Evolutionary conservation across 2,329 filamentous ascomycete species (phyloP), one percentile per base, ranked within the genome.

Genomic region (Beauveria bassiana): DNA sequence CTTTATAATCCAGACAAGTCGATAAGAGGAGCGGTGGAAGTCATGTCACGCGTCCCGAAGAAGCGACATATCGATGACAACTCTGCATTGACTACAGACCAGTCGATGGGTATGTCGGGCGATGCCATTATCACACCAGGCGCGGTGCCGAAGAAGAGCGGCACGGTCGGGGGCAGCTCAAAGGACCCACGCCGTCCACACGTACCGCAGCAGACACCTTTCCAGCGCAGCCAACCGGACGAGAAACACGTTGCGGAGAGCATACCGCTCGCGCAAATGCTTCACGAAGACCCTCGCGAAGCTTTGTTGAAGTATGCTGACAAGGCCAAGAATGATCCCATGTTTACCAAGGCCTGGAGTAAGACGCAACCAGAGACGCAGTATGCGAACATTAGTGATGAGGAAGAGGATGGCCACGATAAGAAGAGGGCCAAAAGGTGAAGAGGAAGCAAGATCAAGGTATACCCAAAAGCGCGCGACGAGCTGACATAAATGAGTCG

Each of bases 61-160:
- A 93, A 91, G 68, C 88, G 93, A 1, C 93, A 99, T 72, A 86
- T 99, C 63, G 95, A 99, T 72, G 95, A 99, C 74, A 91, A 98
- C 73, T 86, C 92, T 1, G 86, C 85, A 62, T 81, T 96, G 40
- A 96, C 93, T 1, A 96, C 90, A 72, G 92, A 96, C 70, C 85
- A 92, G 68, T 84, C 88, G 5, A 79, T 88, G 3, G 93, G 91
- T 16, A 81, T 98, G 63, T 92, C 92, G 0, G 91, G 87, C 51
- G 93, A 98, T 69, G 84, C 87, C 9, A 90, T 96, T 64, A 77
- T 96, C 60, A 87, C 85, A 28, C 86, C 86, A 2, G 88, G 88
- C 42, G 83, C 84, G 24, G 76, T 84, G 56, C 80, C 72, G 71
- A 86, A 63, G 43, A 78, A 77, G 20, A 80, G 89, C 38, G 91